Evolutionary conservation across 2,329 filamentous ascomycete species (phyloP), one percentile per base, ranked within the genome.

Genomic region (Aaosphaeria pasadenensis): DNA sequence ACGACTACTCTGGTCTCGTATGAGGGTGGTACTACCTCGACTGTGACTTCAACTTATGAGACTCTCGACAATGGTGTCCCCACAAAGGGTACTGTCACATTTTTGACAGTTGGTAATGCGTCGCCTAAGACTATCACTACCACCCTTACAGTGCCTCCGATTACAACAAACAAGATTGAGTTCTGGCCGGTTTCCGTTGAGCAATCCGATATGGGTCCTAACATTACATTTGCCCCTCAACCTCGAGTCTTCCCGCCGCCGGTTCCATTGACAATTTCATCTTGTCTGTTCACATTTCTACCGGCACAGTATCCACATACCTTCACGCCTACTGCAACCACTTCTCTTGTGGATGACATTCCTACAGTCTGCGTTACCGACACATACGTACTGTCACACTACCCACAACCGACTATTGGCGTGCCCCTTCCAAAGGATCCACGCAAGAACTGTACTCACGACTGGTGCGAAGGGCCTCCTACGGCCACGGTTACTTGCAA

Each of bases 161-260:
- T 53, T 31, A 47, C 45, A 9, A 53, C 50, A 2, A 39, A 42
- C 39, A 31, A 42, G 29, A 43, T 53, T 32, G 42, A 46, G 6
- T 48, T 53, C 44, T 50, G 48, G 47, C 44, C 50, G 3, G 28
- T 53, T 5, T 45, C 33, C 7, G 41, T 47, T 3, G 41, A 45
- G 13, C 28, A 31, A 7, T 33, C 42, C 5, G 42, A 53, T 17
- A 24, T 24, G 17, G 17, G 17, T 24, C 17, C 17, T 6, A 40
- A 11, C n/a, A 28, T 11, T 5, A 45, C 46, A 11, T 35, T 53
- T 13, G 11, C 7, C 7, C 50, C 48, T 7, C 39, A 43, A 4
- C 48, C 44, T 11, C 24, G 39, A 6, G 30, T 50, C 11, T 35
- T 35, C 5, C 48, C 44, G 3, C 45, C 39, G 13, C 28, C 45